Percentiles rank a stretch among this genome's conserved stretches.
phyloP scores from a whole-genome alignment of 2,329 filamentous ascomycete genomes.

The Pseudogymnoascus sp. region DNA sequence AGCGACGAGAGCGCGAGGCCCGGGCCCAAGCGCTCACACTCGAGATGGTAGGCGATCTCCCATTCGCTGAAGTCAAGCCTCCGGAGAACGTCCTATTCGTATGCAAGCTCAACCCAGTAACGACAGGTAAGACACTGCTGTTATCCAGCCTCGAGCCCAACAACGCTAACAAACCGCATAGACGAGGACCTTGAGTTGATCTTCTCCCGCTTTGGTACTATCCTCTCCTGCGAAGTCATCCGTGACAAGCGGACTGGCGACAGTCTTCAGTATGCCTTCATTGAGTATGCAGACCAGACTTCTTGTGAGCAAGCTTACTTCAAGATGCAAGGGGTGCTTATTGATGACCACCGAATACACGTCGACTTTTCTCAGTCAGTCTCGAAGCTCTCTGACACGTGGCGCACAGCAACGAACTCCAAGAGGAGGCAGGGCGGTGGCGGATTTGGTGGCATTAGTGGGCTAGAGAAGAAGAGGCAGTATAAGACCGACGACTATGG shows the following conservation, averaged over 20 bases:
- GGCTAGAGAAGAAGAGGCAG: conserved; percentile 83
- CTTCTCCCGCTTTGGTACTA: conserved; percentile 92
- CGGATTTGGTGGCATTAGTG: conserved; percentile 85
- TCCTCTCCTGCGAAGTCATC: conserved; percentile 93
- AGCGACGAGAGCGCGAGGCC: conserved; percentile 81
- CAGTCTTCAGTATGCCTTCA: conserved; percentile 94
- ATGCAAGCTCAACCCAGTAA: conserved; percentile 97
- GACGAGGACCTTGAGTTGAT: conserved; percentile 93
- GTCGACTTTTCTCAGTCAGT: conserved; percentile 98
- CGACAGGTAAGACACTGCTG: conserved; percentile 46
- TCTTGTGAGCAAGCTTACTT: conserved; percentile 94
- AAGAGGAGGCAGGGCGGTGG: conserved; percentile 62
- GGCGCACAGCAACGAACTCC: conserved; percentile 77
- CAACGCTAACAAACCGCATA: conserved; percentile 21
- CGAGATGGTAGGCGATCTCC: conserved; percentile 95
- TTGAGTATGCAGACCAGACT: conserved; percentile 89
- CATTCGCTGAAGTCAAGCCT: conserved; percentile 94
- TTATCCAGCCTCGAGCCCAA: background rate
- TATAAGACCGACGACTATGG: conserved; percentile 54
- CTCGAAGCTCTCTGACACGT: conserved; percentile 77
- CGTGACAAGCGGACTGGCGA: conserved; percentile 89
- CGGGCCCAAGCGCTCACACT: conserved; percentile 89
- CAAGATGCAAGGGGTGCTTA: conserved; percentile 97
- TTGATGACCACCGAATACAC: conserved; percentile 95
- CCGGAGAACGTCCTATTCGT: conserved; percentile 97